Evolutionary conservation across 2,329 filamentous ascomycete species (phyloP).

Genomic region (Hirsutella minnesotensis): DNA sequence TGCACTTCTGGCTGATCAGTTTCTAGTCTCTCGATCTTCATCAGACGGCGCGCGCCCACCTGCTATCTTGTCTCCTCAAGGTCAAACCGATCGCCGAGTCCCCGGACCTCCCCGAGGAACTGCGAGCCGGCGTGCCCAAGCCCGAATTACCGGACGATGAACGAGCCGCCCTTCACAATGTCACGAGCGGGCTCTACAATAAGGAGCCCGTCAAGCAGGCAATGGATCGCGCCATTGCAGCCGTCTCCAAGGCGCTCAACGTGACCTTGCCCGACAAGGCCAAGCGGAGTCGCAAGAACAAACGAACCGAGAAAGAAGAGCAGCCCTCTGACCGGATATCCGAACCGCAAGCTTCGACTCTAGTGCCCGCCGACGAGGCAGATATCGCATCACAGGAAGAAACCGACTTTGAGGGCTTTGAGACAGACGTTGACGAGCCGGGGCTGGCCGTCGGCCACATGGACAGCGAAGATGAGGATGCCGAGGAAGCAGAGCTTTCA

Average conservation of each 20-base stretch:
- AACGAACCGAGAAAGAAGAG: slow-evolving; percentile 18
- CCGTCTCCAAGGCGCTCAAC: slow-evolving; percentile 35
- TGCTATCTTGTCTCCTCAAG: slow-evolving; percentile 41
- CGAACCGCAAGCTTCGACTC: slow-evolving; percentile 3
- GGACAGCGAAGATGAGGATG: slow-evolving; percentile 13
- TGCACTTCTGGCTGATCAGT: neutral
- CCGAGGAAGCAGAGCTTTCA: slow-evolving; percentile 21
- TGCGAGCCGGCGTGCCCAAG: slow-evolving; percentile 35
- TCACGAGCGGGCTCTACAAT: slow-evolving; percentile 46
- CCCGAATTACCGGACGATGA: slow-evolving; percentile 41
- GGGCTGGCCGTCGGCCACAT: slow-evolving; percentile 8
- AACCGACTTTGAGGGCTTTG: slow-evolving; percentile 25
- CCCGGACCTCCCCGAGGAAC: slow-evolving; percentile 34
- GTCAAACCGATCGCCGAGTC: slow-evolving; percentile 40
- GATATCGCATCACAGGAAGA: slow-evolving; percentile 16
- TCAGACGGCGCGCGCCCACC: slow-evolving; percentile 43
- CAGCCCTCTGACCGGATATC: slow-evolving; percentile 13
- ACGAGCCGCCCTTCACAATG: slow-evolving; percentile 40
- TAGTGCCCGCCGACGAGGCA: neutral
- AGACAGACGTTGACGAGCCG: slow-evolving; percentile 16
- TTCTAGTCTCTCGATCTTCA: slow-evolving; percentile 43
- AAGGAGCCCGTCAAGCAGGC: slow-evolving; percentile 36
- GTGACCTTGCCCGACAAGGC: slow-evolving; percentile 32
- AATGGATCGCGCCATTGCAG: slow-evolving; percentile 34
- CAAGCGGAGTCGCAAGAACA: slow-evolving; percentile 19